Evolutionary conservation across 768 basidiomycete species (phyloP).

Genomic region (Hygrocybe punicea): DNA sequence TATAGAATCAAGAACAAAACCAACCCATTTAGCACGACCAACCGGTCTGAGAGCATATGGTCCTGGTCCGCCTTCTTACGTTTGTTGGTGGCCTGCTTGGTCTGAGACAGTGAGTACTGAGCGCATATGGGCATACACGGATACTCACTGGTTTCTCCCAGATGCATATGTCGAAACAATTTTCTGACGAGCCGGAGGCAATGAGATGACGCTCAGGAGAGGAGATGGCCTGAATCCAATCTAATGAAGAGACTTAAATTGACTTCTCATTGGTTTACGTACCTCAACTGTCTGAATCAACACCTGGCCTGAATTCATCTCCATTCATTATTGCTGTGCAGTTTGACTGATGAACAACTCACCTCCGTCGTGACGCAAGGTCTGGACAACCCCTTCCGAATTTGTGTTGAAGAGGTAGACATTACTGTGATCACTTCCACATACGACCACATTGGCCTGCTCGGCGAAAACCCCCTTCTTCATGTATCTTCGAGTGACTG

Average conservation of each 20-base stretch:
- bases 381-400: neutral
- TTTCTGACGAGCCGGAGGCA: neutral
- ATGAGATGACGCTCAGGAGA: neutral
- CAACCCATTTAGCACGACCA: neutral
- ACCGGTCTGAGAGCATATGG: neutral
- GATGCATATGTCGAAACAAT: neutral
- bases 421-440: constrained; percentile 1
- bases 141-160: neutral
- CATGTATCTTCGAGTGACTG: neutral
- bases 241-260: neutral
- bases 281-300: constrained; percentile 4
- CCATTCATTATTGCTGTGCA: neutral
- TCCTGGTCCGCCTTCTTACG: neutral
- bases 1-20: neutral
- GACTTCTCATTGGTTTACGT: neutral
- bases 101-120: neutral
- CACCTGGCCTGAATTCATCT: neutral
- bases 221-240: neutral
- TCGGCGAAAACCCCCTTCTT: neutral
- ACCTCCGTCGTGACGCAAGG: neutral
- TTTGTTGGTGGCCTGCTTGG: neutral
- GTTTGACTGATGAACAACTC: neutral
- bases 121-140: neutral
- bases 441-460: neutral
- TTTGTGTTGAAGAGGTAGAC: neutral